Base-by-base conservation (phyloP, 768 basidiomycete genomes). In the Psilocybe cubensis region DNA sequence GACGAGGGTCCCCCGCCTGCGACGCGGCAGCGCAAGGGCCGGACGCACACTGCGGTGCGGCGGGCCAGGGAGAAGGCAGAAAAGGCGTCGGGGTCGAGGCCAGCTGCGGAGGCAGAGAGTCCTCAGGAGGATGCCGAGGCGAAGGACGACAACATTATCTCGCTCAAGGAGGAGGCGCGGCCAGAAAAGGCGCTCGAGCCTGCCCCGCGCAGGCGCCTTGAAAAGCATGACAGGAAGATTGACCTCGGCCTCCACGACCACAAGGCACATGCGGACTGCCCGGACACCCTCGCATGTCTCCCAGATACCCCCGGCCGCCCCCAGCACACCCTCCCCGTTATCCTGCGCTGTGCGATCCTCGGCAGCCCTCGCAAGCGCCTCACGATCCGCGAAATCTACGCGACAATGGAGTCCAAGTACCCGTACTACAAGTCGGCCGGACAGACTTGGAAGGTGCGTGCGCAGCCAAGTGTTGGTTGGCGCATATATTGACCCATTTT, bases 391-490 rank as follows among this genome's bases (percentile, higher is more conserved):
- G 91, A 92, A 66, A 92, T 93, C 56, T 93, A 93, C 64, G 88
- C 88, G 9, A 87, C 89, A 17, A 93, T 93, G 89, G 91, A 93
- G 75, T 80, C 81, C 28, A 93, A 93, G 72, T 93, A 92, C 66
- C 81, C 83, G 9, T 93, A 90, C 65, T 93, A 91, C 72, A 85
- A 81, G 70, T 87, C 84, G 14, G 89, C 91, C 35, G 91, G 91
- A 29, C 82, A 86, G 25, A 91, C 91, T 11, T 93, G 91, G 91
- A 93, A 93, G 84, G 91, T 91, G 66, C 55, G 73, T 62, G 38
- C 55, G 47, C 47, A 41, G 50, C 38, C 46, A 44, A 52, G 56
- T 24, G 43, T 38, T 52, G 60, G 28, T 40, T 50, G 51, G 56
- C 58, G 56, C 57, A 56, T 56, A 46, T 41, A 58, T 56, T 61